These are phyloP conservation scores for Pyrenophora graminea DNA, from an alignment of 2,329 filamentous ascomycete species.

Conservation along the genomic window DNA sequence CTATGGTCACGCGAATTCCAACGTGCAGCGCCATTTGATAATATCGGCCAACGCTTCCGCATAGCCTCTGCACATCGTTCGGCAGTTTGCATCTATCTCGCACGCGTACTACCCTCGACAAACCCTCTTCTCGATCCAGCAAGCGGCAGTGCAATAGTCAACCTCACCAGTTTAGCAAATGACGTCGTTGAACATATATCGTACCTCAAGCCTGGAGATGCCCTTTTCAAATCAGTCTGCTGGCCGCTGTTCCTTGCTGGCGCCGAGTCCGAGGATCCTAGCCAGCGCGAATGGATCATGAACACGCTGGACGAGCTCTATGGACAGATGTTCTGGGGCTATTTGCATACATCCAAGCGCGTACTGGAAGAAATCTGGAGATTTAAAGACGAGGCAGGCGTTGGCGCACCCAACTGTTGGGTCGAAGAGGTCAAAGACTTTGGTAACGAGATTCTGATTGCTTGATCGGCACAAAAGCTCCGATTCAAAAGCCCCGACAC, in stretches of 20 bases:
- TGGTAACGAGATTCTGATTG: conserved; percentile 41
- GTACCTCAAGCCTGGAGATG: conserved; percentile 54
- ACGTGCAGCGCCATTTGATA: conserved; percentile 39
- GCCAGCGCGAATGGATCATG: conserved; percentile 58
- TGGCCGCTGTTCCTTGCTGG: conserved; percentile 65
- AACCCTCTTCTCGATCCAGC: conserved; percentile 47
- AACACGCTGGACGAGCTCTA: conserved; percentile 48
- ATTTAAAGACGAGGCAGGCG: conserved; percentile 30
- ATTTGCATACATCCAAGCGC: conserved; percentile 41
- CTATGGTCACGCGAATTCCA: conserved; percentile 40
- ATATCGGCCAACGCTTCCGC: conserved; percentile 41
- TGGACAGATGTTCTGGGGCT: conserved; percentile 45
- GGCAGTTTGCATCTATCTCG: conserved; percentile 48
- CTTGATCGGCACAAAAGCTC: conserved; percentile 19
- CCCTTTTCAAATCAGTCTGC: conserved; percentile 63
- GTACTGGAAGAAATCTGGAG: conserved; percentile 44
- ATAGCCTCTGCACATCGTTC: conserved; percentile 47
- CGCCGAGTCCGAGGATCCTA: conserved; percentile 56
- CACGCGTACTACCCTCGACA: conserved; percentile 37
- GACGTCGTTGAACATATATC: conserved; percentile 59
- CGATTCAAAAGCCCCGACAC: neutral
- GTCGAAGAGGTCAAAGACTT: conserved; percentile 40
- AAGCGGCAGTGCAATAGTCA: conserved; percentile 44
- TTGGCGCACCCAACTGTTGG: conserved; percentile 38
- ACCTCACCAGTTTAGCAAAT: conserved; percentile 48